Percentiles rank a stretch among this genome's conserved stretches.
These are phyloP conservation scores for Volutella citrinella DNA, from an alignment of 2,329 filamentous ascomycete species.

Conservation along the genomic window DNA sequence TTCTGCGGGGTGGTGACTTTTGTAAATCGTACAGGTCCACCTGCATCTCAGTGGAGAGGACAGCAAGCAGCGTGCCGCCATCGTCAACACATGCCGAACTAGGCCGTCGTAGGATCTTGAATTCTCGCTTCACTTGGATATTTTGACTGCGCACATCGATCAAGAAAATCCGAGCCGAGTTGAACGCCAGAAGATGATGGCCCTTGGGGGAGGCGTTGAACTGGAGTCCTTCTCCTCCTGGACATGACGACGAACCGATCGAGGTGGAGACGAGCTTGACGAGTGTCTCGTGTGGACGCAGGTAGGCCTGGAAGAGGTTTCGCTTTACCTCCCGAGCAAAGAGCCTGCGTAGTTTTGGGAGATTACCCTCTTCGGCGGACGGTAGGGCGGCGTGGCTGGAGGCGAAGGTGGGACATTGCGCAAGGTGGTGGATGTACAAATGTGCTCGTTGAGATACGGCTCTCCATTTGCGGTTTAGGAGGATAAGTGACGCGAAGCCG, in stretches of 20 bases:
- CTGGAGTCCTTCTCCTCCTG: constrained; percentile 80
- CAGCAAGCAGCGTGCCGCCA: constrained; percentile 71
- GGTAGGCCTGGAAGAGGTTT: constrained; percentile 73
- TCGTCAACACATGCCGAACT: constrained; percentile 76
- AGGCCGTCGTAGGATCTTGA: constrained; percentile 76
- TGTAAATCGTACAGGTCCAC: constrained; percentile 80
- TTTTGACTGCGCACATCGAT: constrained; percentile 62
- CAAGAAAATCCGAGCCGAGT: constrained; percentile 80
- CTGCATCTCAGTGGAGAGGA: constrained; percentile 78
- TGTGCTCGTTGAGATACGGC: constrained; percentile 60
- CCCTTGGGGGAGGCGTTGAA: constrained; percentile 77
- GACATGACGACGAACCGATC: constrained; percentile 78
- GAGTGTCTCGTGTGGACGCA: constrained; percentile 66
- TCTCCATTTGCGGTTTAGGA: constrained; percentile 65
- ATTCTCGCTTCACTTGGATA: constrained; percentile 67
- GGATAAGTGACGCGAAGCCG: constrained; percentile 63
- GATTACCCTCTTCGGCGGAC: constrained; percentile 42
- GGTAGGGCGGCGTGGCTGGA: constrained; percentile 45
- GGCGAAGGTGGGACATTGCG: constrained; percentile 57
- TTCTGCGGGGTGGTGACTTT: constrained; percentile 61
- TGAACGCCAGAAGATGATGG: constrained; percentile 74
- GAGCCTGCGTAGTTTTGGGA: constrained; percentile 59
- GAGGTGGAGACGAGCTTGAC: constrained; percentile 81
- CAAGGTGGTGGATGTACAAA: constrained; percentile 61
- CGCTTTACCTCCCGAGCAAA: constrained; percentile 72